These are phyloP conservation scores for Candida oleophila DNA, from an alignment of 805 yeast genomes.

Conservation along the genomic window DNA sequence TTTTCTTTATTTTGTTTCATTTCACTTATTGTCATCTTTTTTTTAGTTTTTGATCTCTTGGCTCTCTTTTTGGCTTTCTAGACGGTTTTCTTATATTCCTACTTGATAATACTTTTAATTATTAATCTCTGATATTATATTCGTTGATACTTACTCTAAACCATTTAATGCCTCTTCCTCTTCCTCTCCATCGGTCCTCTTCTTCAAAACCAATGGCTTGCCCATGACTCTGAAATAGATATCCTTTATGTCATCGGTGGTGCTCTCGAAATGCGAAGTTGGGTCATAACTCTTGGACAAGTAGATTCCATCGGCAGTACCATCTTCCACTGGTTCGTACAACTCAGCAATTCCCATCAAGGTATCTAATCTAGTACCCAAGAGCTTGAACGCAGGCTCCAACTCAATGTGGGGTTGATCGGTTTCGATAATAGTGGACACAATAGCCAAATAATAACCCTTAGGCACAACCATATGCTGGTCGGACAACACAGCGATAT, in stretches of 20 bases:
- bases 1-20: too few relatives aligned
- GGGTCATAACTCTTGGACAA: slow-evolving; percentile 91
- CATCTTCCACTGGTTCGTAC: slow-evolving; percentile 84
- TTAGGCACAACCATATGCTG: slow-evolving; percentile 88
- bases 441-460: slow-evolving; percentile 89
- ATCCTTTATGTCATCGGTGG: slow-evolving; percentile 96
- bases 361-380: slow-evolving; percentile 78
- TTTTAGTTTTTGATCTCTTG: too few relatives aligned
- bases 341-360: slow-evolving; percentile 93
- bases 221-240: slow-evolving; percentile 90
- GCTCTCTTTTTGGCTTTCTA: too few relatives aligned
- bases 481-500: slow-evolving; percentile 85
- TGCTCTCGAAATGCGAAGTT: slow-evolving; percentile 90
- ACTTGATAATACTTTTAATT: too few relatives aligned
- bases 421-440: slow-evolving; percentile 92
- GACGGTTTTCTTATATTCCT: too few relatives aligned
- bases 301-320: slow-evolving; percentile 72
- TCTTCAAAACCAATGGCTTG: slow-evolving; percentile 82
- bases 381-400: slow-evolving; percentile 88
- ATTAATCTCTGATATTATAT: too few relatives aligned
- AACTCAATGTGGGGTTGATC: slow-evolving; percentile 88
- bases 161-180: slow-evolving; percentile 45
- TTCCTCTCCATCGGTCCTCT: slow-evolving; percentile 67
- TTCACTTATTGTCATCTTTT: too few relatives aligned
- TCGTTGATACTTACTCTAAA: slow-evolving; percentile 9